Percentiles rank a stretch among this genome's conserved stretches.
Conservation (phyloP, 2,329 filamentous ascomycete genomes). For the Hymenoscyphus fructigenus region DNA sequence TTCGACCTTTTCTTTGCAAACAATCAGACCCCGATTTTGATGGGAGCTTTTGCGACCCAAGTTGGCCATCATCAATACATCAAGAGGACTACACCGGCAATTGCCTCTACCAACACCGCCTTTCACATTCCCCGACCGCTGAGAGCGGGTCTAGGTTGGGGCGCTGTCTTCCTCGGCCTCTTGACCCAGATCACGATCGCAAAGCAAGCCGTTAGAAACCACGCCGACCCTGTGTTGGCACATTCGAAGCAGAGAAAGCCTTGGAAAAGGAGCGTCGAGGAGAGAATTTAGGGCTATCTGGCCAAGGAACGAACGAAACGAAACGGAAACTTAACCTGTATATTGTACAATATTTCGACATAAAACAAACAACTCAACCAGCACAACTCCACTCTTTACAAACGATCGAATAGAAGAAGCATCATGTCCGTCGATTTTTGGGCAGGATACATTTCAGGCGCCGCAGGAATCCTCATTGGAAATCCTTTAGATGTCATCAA, state of each 20-base stretch:
- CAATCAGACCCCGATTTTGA: constrained; percentile 27
- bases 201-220: constrained; percentile 25
- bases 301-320: not conserved
- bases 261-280: constrained; percentile 14
- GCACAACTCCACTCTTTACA: not conserved
- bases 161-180: constrained; percentile 28
- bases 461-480: constrained; percentile 80
- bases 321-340: not conserved
- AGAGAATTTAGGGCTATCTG: constrained; percentile 1
- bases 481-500: constrained; percentile 83
- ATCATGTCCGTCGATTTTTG: constrained; percentile 72
- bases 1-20: constrained; percentile 27
- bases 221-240: constrained; percentile 26
- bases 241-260: constrained; percentile 18
- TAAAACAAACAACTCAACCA: not conserved
- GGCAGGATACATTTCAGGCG: constrained; percentile 88
- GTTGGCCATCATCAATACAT: constrained; percentile 30
- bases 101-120: constrained; percentile 13
- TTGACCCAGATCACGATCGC: constrained; percentile 29
- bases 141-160: constrained; percentile 31
- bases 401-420: not conserved
- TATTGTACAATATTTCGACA: constrained; percentile 9
- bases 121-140: constrained; percentile 21
- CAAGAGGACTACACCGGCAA: constrained; percentile 18
- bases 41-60: constrained; percentile 26